These are phyloP conservation scores for Globisporangium lucens DNA, from an alignment of 352 stramenopile species.

Conservation along the genomic window DNA sequence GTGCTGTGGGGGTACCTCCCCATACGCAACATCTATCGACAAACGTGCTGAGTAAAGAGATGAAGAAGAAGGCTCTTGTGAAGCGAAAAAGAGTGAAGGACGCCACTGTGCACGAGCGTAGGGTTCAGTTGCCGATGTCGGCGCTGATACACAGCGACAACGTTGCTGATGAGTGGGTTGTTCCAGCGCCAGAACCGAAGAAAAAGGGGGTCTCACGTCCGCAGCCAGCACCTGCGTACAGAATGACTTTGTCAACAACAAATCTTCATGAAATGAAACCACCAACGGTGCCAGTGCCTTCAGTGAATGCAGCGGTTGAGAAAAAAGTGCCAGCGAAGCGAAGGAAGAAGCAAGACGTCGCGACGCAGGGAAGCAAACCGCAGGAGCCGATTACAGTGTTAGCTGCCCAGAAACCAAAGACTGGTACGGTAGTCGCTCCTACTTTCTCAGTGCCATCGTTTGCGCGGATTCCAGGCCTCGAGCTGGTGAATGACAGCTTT, in stretches of 20 bases:
- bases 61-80: not conserved
- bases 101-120: not conserved
- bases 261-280: not conserved
- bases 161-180: not conserved
- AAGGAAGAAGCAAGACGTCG: constrained; percentile 2
- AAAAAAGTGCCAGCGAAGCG: constrained; percentile 7
- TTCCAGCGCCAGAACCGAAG: not conserved
- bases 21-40: not conserved
- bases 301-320: not conserved
- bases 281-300: not conserved
- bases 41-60: not conserved
- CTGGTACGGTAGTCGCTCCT: not conserved
- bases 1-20: not conserved
- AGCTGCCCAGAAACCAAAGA: not conserved
- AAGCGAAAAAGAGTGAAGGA: not conserved
- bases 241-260: not conserved
- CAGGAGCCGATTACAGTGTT: not conserved
- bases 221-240: not conserved
- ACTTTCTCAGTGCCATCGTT: not conserved
- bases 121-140: not conserved
- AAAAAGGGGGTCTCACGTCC: not conserved
- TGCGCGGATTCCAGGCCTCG: not conserved
- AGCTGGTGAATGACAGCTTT: not conserved
- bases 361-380: not conserved
- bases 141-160: not conserved